Conservation (phyloP, 2,329 filamentous ascomycete genomes). For the Blumeria hordei region DNA sequence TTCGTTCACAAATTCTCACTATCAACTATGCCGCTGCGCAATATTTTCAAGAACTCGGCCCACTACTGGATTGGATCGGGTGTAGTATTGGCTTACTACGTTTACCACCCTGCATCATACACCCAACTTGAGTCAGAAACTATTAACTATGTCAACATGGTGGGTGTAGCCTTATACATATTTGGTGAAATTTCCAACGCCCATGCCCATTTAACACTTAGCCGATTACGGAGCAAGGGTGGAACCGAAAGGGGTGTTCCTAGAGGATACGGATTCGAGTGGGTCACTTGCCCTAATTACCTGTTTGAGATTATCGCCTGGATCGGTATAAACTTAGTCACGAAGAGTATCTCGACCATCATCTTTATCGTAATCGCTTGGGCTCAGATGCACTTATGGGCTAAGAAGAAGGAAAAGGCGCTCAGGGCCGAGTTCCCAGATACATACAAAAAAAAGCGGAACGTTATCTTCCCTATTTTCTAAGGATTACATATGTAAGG, state of each 20-base stretch:
- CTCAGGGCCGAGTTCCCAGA: constrained; percentile 81
- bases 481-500: background rate
- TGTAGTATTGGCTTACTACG: constrained; percentile 56
- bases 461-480: constrained; percentile 39
- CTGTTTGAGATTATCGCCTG: constrained; percentile 78
- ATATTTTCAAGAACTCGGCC: constrained; percentile 84
- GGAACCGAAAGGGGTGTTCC: constrained; percentile 78
- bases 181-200: constrained; percentile 65
- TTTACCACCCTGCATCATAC: constrained; percentile 53
- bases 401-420: constrained; percentile 69
- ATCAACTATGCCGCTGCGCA: constrained; percentile 73
- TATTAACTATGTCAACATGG: constrained; percentile 27
- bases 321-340: constrained; percentile 59
- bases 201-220: constrained; percentile 55
- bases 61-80: constrained; percentile 87
- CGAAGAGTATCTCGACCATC: constrained; percentile 52
- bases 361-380: constrained; percentile 53
- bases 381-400: constrained; percentile 70
- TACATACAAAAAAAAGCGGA: constrained; percentile 89
- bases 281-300: constrained; percentile 95
- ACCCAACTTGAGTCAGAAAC: constrained; percentile 25
- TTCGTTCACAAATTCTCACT: constrained; percentile 90
- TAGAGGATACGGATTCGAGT: constrained; percentile 54
- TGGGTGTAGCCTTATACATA: constrained; percentile 46
- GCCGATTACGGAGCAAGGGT: constrained; percentile 50